phyloP scores from a whole-genome alignment of 2,329 filamentous ascomycete genomes.

The Trichoderma sp. region DNA sequence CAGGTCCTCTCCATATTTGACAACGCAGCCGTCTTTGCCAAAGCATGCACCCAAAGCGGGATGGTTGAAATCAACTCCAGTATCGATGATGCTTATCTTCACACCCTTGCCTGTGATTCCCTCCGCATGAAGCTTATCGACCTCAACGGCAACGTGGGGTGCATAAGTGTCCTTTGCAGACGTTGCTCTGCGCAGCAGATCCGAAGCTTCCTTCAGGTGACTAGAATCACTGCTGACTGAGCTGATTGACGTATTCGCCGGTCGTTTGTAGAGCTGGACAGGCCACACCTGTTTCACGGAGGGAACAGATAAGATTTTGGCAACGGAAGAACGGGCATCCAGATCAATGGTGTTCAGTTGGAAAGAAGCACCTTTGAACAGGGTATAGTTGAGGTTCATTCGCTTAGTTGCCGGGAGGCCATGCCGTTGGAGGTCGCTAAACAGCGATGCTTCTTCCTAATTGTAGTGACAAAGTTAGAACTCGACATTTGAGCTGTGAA shows the following conservation, averaged over 20 bases:
- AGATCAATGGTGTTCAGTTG: conserved; percentile 46
- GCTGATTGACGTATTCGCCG: conserved; percentile 34
- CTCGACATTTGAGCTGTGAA: too few species aligned
- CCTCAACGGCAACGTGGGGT: conserved; percentile 55
- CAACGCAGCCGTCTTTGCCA: conserved; percentile 41
- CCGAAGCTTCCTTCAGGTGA: conserved; percentile 7
- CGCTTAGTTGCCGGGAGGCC: conserved; percentile 31
- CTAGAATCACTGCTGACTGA: conserved; percentile 39
- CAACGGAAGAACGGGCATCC: conserved; percentile 42
- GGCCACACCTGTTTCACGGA: conserved; percentile 52
- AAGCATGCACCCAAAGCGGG: conserved; percentile 48
- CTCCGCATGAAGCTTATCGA: conserved; percentile 50
- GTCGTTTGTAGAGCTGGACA: conserved; percentile 29
- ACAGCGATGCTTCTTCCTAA: not conserved
- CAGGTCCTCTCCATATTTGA: conserved; percentile 44
- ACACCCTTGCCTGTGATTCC: conserved; percentile 52
- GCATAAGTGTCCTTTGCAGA: not conserved
- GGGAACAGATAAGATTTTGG: conserved; percentile 40
- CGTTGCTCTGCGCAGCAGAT: not conserved
- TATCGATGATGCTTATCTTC: conserved; percentile 54
- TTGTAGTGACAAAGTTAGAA: not conserved
- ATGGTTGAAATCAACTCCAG: conserved; percentile 48
- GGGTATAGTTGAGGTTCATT: conserved; percentile 47
- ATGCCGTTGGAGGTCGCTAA: not conserved
- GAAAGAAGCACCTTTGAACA: conserved; percentile 57